Base-by-base conservation (phyloP, 768 basidiomycete genomes). In the Tubosaeta sp. region DNA sequence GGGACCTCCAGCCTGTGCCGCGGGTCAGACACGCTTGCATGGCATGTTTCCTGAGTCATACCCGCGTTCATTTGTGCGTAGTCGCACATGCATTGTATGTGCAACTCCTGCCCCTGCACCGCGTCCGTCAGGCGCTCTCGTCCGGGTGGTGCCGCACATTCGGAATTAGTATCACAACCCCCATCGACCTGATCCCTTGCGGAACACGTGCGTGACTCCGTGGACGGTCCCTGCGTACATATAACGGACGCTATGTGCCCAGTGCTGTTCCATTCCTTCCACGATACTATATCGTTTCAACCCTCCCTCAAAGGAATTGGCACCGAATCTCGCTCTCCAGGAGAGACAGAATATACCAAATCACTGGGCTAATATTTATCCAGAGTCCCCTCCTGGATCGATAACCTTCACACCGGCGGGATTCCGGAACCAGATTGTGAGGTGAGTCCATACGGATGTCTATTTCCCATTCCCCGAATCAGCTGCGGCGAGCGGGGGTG, bases 401-500 rank as follows among this genome's bases (percentile, higher is more conserved):
- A 60, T 29, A 43, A n/a, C 26, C 17, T 16, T 52, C 44, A 6
- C 37, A 32, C 54, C 29, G 38, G 49, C 10, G 33, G 37, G 27
- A 34, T 49, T 35, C 39, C 37, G 47, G 43, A 35, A 13, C 41
- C 39, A 47, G 38, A 48, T 53, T 43, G 34, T 25, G 26, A 47
- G 33, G 65, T 64, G 33, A 55, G 64, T 55, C 37, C 37, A n/a
- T 29, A 32, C 38, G 35, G 33, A 25, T 27, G 13, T 43, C 32
- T 26, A 43, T 52, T 33, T 41, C 53, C 38, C 48, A 49, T 57
- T 47, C 27, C 22, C 56, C 51, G 47, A 53, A 46, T 54, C 51
- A 54, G 38, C 59, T 64, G 61, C 57, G 60, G 63, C 52, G 54
- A 45, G 55, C 47, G 49, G 55, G 42, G 48, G 53, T 34, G 46